Conservation (phyloP, 1,284 basidiomycete species). For the Sutorius eximius region DNA sequence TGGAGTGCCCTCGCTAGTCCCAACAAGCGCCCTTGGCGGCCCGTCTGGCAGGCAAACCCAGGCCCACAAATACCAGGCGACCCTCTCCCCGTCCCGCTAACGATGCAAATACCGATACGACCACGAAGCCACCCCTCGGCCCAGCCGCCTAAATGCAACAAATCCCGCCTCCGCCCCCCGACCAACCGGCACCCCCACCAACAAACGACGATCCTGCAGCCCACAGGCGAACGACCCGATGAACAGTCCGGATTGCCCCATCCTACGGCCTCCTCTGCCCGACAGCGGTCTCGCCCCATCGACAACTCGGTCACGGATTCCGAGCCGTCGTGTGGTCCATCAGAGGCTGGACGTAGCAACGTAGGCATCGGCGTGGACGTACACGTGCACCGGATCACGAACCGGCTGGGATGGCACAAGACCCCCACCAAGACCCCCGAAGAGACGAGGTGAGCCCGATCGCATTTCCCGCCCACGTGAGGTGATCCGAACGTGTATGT, state of each 20-base stretch:
- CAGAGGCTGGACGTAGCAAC: conserved; percentile 61
- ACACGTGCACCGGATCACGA: conserved; percentile 94
- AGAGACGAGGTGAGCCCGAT: conserved; percentile 66
- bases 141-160: background rate
- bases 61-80: background rate
- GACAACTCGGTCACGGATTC: no score
- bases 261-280: no score
- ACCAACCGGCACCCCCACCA: background rate
- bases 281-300: no score
- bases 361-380: conserved; percentile 96
- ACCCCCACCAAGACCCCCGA: conserved; percentile 84
- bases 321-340: no score
- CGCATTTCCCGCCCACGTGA: background rate
- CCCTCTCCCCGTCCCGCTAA: background rate
- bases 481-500: background rate
- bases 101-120: background rate
- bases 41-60: background rate
- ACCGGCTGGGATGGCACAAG: conserved; percentile 89
- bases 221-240: no score
- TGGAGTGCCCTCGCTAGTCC: background rate
- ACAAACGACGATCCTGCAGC: background rate
- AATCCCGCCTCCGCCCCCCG: background rate
- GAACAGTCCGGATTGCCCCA: no score
- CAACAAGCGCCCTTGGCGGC: background rate
- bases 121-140: background rate